Conservation (phyloP, 1,284 basidiomycete species). For the Leccinum proliferum region DNA sequence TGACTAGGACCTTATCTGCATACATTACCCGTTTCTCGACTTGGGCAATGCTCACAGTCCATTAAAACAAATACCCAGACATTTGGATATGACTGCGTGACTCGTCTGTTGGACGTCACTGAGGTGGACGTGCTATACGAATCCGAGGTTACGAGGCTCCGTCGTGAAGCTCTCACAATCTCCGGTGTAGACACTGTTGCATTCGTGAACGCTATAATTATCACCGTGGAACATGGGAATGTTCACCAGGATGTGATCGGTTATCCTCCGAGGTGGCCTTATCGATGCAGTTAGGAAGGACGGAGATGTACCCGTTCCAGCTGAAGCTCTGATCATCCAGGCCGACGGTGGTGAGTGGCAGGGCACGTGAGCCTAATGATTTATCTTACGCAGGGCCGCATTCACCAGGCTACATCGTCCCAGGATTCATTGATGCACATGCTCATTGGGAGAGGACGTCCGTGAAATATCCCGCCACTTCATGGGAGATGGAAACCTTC, state of each 20-base stretch:
- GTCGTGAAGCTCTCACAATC: slow-evolving; percentile 38
- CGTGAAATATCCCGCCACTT: slow-evolving; percentile 50
- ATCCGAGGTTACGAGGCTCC: slow-evolving; percentile 56
- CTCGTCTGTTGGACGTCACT: slow-evolving; percentile 45
- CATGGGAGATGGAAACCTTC: slow-evolving; percentile 72
- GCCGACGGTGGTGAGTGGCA: slow-evolving; percentile 50
- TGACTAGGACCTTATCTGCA: slow-evolving; percentile 59
- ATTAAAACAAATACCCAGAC: slow-evolving; percentile 43
- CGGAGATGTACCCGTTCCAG: slow-evolving; percentile 33
- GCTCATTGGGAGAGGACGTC: slow-evolving; percentile 62
- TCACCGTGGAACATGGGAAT: slow-evolving; percentile 51
- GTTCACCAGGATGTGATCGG: slow-evolving; percentile 39
- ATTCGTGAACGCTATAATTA: slow-evolving; percentile 59
- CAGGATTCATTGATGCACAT: slow-evolving; percentile 71
- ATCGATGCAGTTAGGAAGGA: slow-evolving; percentile 46
- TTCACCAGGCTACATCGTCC: slow-evolving; percentile 52
- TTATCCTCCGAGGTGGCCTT: slow-evolving; percentile 49
- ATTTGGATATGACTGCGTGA: slow-evolving; percentile 58
- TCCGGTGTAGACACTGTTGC: slow-evolving; percentile 44
- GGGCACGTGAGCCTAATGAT: too few species aligned
- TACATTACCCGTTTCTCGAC: slow-evolving; percentile 48
- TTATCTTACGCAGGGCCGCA: neutral
- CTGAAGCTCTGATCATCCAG: slow-evolving; percentile 47
- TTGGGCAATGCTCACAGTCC: slow-evolving; percentile 41
- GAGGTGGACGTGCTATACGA: slow-evolving; percentile 53